These are phyloP conservation scores for Cymbopogon flexuosus DNA, from an alignment of 202 grass and related monocot genomes.

Conservation along the genomic window DNA sequence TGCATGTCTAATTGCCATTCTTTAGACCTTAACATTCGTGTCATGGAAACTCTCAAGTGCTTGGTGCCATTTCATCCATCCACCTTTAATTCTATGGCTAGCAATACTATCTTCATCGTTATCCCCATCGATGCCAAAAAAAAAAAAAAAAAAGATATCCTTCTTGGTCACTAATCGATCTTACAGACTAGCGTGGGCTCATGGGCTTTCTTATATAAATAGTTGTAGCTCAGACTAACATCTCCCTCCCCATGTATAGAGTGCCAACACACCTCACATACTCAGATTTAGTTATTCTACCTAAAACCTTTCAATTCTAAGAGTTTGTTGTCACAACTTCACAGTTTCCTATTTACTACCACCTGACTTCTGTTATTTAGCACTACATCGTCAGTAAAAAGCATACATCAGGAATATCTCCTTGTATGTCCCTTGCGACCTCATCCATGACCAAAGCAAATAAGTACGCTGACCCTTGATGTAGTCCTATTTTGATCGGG, in stretches of 20 bases:
- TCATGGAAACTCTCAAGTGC: too few relatives aligned
- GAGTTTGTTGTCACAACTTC: too few relatives aligned
- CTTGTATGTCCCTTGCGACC: not conserved
- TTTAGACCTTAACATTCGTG: not conserved
- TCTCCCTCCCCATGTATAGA: too few relatives aligned
- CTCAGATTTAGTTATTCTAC: too few relatives aligned
- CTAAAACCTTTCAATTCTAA: too few relatives aligned
- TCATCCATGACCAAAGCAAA: not conserved
- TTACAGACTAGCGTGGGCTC: not conserved
- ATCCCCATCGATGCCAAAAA: not conserved
- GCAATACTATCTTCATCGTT: not conserved
- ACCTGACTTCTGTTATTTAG: too few relatives aligned
- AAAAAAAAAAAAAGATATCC: not conserved
- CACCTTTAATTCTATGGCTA: not conserved
- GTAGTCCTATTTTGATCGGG: not conserved
- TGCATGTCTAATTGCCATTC: not conserved
- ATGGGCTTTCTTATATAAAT: not conserved
- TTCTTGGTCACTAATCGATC: not conserved
- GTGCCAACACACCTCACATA: too few relatives aligned
- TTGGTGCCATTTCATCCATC: not conserved
- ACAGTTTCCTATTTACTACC: too few relatives aligned
- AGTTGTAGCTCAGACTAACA: not conserved
- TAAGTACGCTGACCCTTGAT: not conserved
- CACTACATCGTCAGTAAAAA: too few relatives aligned
- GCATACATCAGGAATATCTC: not conserved